These are phyloP conservation scores for Candida xiaguanensis DNA, from an alignment of 805 yeast genomes.

Conservation along the genomic window DNA sequence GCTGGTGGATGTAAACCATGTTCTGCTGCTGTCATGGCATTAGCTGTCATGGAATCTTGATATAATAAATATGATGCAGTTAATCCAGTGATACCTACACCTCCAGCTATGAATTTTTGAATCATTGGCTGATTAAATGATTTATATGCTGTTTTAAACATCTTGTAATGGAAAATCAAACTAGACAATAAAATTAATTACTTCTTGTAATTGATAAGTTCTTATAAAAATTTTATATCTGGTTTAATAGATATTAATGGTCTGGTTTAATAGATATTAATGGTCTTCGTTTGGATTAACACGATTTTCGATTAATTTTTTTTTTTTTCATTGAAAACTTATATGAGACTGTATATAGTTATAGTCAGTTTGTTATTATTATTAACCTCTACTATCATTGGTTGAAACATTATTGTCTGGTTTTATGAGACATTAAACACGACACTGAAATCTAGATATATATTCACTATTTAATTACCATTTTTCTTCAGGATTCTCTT, in stretches of 20 bases:
- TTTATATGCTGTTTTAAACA: constrained; percentile 11
- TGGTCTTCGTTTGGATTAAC: constrained; percentile 1
- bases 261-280: constrained; percentile 4
- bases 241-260: too few relatives aligned
- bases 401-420: constrained; percentile 40
- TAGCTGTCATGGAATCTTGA: constrained; percentile 81
- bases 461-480: too few relatives aligned
- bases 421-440: background rate
- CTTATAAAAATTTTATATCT: too few relatives aligned
- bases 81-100: constrained; percentile 71
- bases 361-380: constrained; percentile 22
- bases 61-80: constrained; percentile 79
- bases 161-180: constrained; percentile 1
- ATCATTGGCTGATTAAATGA: constrained; percentile 16
- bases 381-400: constrained; percentile 39
- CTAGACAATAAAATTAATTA: background rate
- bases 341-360: constrained; percentile 7
- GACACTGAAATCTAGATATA: too few relatives aligned
- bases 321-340: constrained; percentile 5
- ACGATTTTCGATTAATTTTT: constrained; percentile 4
- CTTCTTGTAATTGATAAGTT: background rate
- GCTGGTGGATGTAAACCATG: constrained; percentile 97
- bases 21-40: constrained; percentile 98
- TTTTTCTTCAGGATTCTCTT: constrained; percentile 82
- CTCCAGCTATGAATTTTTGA: constrained; percentile 55